Conservation (phyloP, 148 eudicot species). For the Arbutus unedo region DNA sequence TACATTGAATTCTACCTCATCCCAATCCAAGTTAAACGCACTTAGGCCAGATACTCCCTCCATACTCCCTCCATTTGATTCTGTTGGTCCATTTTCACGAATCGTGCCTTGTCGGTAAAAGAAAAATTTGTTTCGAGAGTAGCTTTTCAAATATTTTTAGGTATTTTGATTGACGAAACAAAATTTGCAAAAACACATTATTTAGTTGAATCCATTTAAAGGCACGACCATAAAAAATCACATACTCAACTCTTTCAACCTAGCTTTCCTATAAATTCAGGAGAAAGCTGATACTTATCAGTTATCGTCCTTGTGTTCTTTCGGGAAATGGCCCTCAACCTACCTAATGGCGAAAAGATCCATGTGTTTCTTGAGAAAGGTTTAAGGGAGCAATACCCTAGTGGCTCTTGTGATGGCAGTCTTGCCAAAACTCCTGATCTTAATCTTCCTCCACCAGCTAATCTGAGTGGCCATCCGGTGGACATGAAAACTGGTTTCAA, state of each 20-base stretch:
- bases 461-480: not conserved
- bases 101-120: not conserved
- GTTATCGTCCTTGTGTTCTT: not conserved
- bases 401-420: not conserved
- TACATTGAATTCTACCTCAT: not conserved
- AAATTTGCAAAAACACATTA: not conserved
- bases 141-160: not conserved
- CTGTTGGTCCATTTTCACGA: not conserved
- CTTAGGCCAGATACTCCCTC: not conserved
- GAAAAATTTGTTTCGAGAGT: not conserved
- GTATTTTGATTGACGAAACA: not conserved
- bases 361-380: not conserved
- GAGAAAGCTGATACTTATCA: not conserved
- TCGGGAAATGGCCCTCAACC: not conserved
- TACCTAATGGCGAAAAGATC: not conserved
- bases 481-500: not conserved
- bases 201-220: not conserved
- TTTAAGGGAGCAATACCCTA: not conserved
- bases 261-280: constrained; percentile 9
- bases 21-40: not conserved
- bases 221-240: not conserved
- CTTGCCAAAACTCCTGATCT: not conserved
- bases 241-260: not conserved
- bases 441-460: not conserved
- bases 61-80: not conserved